Evolutionary conservation across 2,329 filamentous ascomycete genomes (phyloP).

Genomic region (Lasiodiplodia citricola): DNA sequence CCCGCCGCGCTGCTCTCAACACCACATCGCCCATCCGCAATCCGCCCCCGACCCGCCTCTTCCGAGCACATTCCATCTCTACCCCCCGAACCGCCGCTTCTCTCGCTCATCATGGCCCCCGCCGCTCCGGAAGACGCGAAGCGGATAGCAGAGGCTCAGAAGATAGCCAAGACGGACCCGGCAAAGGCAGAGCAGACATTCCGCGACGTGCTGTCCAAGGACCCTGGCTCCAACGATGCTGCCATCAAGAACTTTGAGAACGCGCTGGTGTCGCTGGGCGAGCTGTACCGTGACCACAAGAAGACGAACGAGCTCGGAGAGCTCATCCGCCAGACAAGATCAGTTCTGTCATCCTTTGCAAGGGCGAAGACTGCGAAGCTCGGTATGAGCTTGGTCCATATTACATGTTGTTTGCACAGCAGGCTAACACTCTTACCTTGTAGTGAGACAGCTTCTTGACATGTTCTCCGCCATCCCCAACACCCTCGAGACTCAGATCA

Average conservation of each 20-base stretch:
- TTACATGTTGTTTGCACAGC: not conserved
- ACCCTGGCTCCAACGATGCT: conserved; percentile 82
- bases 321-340: conserved; percentile 86
- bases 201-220: conserved; percentile 85
- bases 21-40: conserved; percentile 25
- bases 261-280: conserved; percentile 84
- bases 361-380: conserved; percentile 99
- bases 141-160: conserved; percentile 87
- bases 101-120: conserved; percentile 29
- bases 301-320: conserved; percentile 82
- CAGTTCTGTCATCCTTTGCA: conserved; percentile 92
- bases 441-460: conserved; percentile 95
- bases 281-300: conserved; percentile 90
- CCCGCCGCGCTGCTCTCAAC: conserved; percentile 10
- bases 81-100: not conserved
- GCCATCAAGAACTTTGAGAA: conserved; percentile 91
- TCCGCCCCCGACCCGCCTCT: conserved; percentile 12
- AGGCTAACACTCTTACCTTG: not conserved
- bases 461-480: conserved; percentile 93
- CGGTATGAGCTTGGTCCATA: conserved; percentile 63
- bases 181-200: conserved; percentile 85
- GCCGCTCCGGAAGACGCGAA: conserved; percentile 54
- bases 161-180: conserved; percentile 79
- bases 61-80: conserved; percentile 12
- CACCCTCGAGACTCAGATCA: conserved; percentile 90